Evolutionary conservation across 345 rosid genomes (phyloP).

Genomic region (Citrus mangshanensis): DNA sequence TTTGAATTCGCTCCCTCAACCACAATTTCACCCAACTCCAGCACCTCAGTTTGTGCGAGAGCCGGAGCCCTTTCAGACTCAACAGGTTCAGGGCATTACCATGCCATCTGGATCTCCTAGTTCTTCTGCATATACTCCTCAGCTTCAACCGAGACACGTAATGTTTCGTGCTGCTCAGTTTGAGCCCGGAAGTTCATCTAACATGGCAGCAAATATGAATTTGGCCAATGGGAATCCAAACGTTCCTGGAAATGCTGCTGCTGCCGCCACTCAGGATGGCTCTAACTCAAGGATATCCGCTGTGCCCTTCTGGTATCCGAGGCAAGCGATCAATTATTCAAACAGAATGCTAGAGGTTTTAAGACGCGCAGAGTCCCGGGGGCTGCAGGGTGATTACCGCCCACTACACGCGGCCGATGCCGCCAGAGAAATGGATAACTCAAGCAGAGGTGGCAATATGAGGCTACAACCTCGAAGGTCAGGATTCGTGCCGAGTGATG

Average conservation of each 20-base stretch:
- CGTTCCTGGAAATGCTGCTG: background rate
- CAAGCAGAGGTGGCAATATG: background rate
- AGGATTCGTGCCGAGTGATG: background rate
- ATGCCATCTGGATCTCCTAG: background rate
- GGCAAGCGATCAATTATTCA: background rate
- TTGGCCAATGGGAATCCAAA: constrained; percentile 2
- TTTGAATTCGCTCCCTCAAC: background rate
- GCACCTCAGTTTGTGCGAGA: background rate
- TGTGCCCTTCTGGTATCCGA: background rate
- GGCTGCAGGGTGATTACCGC: background rate
- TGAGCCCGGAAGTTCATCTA: background rate
- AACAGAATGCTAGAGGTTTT: background rate
- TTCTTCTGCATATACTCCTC: background rate
- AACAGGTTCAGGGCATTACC: constrained; percentile 2
- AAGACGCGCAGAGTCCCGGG: background rate
- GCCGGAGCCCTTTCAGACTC: background rate
- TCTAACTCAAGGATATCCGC: background rate
- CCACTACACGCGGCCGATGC: background rate
- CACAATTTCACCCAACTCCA: background rate
- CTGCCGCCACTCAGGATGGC: background rate
- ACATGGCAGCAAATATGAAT: constrained; percentile 1
- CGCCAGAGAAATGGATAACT: background rate
- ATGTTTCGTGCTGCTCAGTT: background rate
- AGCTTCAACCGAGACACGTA: background rate
- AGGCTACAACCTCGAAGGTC: constrained; percentile 8